phyloP scores from a whole-genome alignment of 805 yeast species.

The Schwanniomyces occidentalis region DNA sequence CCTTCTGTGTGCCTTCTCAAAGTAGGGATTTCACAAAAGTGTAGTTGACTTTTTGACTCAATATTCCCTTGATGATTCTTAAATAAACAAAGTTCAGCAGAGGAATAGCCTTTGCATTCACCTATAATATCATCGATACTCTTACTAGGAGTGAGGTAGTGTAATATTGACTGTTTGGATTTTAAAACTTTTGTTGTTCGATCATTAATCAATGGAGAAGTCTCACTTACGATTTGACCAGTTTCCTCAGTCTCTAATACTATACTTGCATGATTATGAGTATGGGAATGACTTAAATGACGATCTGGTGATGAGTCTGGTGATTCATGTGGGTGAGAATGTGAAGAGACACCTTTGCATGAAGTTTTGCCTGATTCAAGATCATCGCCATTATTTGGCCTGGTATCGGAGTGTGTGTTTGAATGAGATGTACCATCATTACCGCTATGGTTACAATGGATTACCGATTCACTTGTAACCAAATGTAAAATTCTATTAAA shows the following conservation, averaged over 20 bases:
- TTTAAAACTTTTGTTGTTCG: background rate
- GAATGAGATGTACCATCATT: constrained; percentile 12
- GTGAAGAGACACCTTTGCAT: too few species aligned
- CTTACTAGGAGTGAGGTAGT: constrained; percentile 21
- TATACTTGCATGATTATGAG: constrained; percentile 6
- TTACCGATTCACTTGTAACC: constrained; percentile 75
- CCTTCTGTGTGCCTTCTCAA: constrained; percentile 9
- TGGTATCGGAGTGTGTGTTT: constrained; percentile 2
- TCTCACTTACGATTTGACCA: background rate
- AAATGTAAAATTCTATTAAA: constrained; percentile 70
- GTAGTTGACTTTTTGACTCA: constrained; percentile 16
- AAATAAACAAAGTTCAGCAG: constrained; percentile 37
- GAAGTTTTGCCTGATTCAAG: too few species aligned
- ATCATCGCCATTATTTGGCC: too few species aligned
- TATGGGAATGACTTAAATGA: constrained; percentile 19
- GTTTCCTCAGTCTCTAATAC: constrained; percentile 2
- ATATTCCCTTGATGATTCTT: constrained; percentile 4
- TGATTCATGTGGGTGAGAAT: too few species aligned
- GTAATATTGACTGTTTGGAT: constrained; percentile 28
- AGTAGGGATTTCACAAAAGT: constrained; percentile 43
- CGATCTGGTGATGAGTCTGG: too few species aligned
- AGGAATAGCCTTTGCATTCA: constrained; percentile 50
- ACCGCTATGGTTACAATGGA: constrained; percentile 77
- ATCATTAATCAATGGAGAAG: constrained; percentile 6
- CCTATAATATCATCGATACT: constrained; percentile 31